Evolutionary conservation across 2,329 filamentous ascomycete species (phyloP), one percentile per base, ranked within the genome.

Genomic region (Akanthomyces uredinophilus): DNA sequence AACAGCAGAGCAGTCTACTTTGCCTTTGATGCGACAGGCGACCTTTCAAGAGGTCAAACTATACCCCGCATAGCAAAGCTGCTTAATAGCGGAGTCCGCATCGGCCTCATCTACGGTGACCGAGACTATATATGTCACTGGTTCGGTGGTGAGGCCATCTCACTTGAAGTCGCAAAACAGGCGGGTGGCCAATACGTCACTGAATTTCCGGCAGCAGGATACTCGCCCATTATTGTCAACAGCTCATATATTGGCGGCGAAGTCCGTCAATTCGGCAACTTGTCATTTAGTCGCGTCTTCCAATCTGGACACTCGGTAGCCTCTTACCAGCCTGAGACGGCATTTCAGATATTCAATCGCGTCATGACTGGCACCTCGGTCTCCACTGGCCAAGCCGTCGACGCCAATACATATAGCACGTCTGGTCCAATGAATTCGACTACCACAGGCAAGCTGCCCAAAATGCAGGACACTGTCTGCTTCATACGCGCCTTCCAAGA

Each of bases 211-310:
- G 72, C 77, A 0, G 87, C 91, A 0, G 90, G 90, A 1, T 95
- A 95, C 70, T 83, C 85, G 0, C 85, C 88, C 16, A 86, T 95
- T 65, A 77, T 86, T 14, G 85, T 90, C 46, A 90, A 91, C 70
- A 81, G 80, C 29, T 79, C 82, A 7, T 88, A 89, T 73, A 84
- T 87, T 69, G 90, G 85, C 57, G 91, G 91, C 22, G 83, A 85
- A 61, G 90, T 91, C 0, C 83, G 90, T 4, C 90, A 95, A 72
- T 90, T 85, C 68, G 90, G 88, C 13, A 93, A 93, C 67, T 81
- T 90, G 60, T 86, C 82, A 18, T 90, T 90, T 71, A 84, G 83
- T 60, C 81, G 87, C 8, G 79, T 90, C 53, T 89, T 87, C 70
- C 83, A 89, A 68, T 80, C 86, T 18, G 87, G 87, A 1, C 87